Base-by-base conservation (phyloP, 2,329 filamentous ascomycete species). In the Fusarium proliferatum region DNA sequence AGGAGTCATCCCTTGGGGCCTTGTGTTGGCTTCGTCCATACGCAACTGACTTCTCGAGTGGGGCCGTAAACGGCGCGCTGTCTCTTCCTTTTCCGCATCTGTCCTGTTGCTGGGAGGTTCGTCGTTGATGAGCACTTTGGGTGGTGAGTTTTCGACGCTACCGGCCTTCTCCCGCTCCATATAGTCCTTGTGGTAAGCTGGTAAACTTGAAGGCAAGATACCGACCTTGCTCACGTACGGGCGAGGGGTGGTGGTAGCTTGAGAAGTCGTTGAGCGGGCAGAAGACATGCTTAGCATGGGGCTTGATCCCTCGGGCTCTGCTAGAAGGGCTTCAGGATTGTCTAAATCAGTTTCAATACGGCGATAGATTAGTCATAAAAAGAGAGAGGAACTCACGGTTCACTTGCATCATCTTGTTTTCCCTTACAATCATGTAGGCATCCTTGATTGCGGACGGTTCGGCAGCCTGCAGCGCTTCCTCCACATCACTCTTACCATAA, bases 361-460 rank as follows among this genome's bases (percentile, higher is more conserved):
- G 81, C 13, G 19, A 46, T 28, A 28, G n/a, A 21, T 19, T 21
- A 33, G 21, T 19, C 11, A 34, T 19, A 46, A 46, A 45, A 42
- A 30, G 33, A 67, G 12, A 60, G 12, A 36, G 21, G 53, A 55
- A 90, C 94, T 90, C 86, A 97, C 94, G 95, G 81, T 95, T 97
- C 62, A 92, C 92, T 81, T 95, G 93, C 95, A 98, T 98, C 81
- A 98, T 89, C 82, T 98, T 96, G 81, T 98, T 98, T 83, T 99
- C 96, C 60, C 96, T 91, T 33, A 99, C 94, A 81, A 99, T 99
- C 84, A 98, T 92, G 84, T 98, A 99, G 3, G 96, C 96, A 83
- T 99, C 96, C 84, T 99, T 99, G 86, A 99, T 98, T 16, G 96
- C 95, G 66, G 95, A 98, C 17, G 96, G 96, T 81, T 99, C 96